Evolutionary conservation across 805 yeast genomes (phyloP).

Genomic region (Candida insectorum): DNA sequence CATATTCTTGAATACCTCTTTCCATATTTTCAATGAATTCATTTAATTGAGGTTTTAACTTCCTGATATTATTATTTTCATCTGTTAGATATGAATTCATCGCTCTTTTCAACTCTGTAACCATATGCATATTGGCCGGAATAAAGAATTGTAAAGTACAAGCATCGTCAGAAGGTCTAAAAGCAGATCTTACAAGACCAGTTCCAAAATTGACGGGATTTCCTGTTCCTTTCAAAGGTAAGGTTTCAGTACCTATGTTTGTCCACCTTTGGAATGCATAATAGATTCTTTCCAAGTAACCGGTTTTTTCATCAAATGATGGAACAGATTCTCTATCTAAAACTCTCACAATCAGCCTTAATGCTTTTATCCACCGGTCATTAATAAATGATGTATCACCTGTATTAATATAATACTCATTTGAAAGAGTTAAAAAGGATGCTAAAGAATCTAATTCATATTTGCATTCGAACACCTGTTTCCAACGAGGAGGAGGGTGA

Average conservation of each 20-base stretch:
- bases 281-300: conserved; percentile 44
- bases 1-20: conserved; percentile 59
- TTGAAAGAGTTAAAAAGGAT: conserved; percentile 70
- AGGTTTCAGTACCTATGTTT: conserved; percentile 74
- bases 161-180: conserved; percentile 87
- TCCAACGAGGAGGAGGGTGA: conserved; percentile 67
- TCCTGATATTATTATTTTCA: background rate
- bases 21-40: conserved; percentile 42
- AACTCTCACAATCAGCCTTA: conserved; percentile 47
- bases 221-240: conserved; percentile 75
- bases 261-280: conserved; percentile 76
- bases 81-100: conserved; percentile 17
- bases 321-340: conserved; percentile 60
- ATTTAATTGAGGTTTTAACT: conserved; percentile 11
- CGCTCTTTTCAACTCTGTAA: conserved; percentile 54
- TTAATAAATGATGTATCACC: conserved; percentile 48
- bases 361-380: conserved; percentile 57
- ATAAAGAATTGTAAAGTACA: conserved; percentile 75
- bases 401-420: conserved; percentile 62
- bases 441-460: conserved; percentile 87
- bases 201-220: conserved; percentile 74
- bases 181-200: conserved; percentile 76
- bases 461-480: conserved; percentile 79
- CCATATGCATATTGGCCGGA: conserved; percentile 80
- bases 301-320: conserved; percentile 51